Base-by-base conservation (phyloP, 805 yeast genomes). In the Spathaspora passalidarum region DNA sequence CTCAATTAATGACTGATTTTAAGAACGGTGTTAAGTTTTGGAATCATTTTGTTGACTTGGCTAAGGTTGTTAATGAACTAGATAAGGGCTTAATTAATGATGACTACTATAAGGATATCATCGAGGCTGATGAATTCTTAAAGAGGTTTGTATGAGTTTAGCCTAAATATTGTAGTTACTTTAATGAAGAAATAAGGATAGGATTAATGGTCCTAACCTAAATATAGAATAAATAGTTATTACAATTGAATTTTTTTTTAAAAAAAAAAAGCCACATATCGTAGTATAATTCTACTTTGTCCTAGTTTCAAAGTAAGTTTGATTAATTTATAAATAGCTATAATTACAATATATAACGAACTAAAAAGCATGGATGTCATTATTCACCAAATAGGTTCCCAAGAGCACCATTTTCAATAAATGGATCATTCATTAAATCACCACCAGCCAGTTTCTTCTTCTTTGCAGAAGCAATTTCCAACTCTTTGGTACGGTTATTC, bases 371-470 rank as follows among this genome's bases (percentile, higher is more conserved):
- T n/a, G n/a, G n/a, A n/a, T n/a, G 32, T 13, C 14, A 29, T n/a
- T 29, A n/a, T 29, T 29, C 34, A 29, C 14, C 34, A 62, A 81
- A 81, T 43, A 84, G 60, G 49, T 72, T 78, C 46, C 79, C 80
- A 50, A 84, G 65, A 2, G 87, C 85, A n/a, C 80, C 82, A 54
- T 80, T 83, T 56, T 84, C 90, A 5, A 81, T 74, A 44, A 74
- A 74, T n/a, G 89, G 89, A 60, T 84, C 89, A 61, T 82, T 84
- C 76, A 84, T 73, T 17, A 84, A 74, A 62, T 84, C 86, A 21
- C 56, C 56, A 1, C 60, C 62, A 10, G 55, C 61, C 4, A 53
- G 56, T 70, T 75, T 80, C 65, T 72, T 81, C 52, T 74, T 73
- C 53, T 66, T 70, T 46, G 68, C 72, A 1, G 66, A 61, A 43